Conservation (phyloP, 2,329 filamentous ascomycete genomes). For the Sordariomycetes sp. region DNA sequence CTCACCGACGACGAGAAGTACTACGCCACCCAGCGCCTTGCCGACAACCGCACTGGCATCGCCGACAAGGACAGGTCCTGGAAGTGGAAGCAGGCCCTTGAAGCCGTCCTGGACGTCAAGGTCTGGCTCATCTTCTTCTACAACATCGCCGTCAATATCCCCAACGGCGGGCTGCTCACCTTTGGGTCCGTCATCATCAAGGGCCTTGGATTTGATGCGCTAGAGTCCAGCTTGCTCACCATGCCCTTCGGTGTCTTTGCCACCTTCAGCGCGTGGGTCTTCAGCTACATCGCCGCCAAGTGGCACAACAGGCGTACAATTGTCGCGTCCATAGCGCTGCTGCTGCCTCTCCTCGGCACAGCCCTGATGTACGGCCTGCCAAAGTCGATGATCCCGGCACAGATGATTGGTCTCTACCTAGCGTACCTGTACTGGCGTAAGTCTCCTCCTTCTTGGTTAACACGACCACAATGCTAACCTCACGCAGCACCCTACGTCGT, state of each 20-base stretch:
- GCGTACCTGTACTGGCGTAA: conserved; percentile 17
- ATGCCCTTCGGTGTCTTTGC: conserved; percentile 12
- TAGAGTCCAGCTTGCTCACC: conserved; percentile 1
- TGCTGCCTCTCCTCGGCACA: conserved; percentile 23
- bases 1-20: conserved; percentile 20
- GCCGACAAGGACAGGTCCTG: conserved; percentile 28
- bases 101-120: conserved; percentile 47
- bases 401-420: conserved; percentile 14
- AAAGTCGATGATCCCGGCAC: conserved; percentile 5
- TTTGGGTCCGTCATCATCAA: conserved; percentile 4
- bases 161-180: conserved; percentile 38
- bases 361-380: conserved; percentile 24
- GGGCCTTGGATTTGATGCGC: conserved; percentile 1
- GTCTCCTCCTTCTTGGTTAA: not conserved
- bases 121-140: conserved; percentile 48
- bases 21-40: conserved; percentile 42
- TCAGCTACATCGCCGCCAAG: not conserved
- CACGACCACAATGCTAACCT: too few relatives aligned
- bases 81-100: conserved; percentile 37
- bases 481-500: conserved; percentile 14
- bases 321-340: not conserved
- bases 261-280: conserved; percentile 7
- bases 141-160: conserved; percentile 43
- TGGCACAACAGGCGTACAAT: not conserved
- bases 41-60: conserved; percentile 31